Percentiles rank a stretch among this genome's conserved stretches.
Evolutionary conservation across 2,329 filamentous ascomycete species (phyloP).

Genomic region (Chrysosphaeria jannelii): DNA sequence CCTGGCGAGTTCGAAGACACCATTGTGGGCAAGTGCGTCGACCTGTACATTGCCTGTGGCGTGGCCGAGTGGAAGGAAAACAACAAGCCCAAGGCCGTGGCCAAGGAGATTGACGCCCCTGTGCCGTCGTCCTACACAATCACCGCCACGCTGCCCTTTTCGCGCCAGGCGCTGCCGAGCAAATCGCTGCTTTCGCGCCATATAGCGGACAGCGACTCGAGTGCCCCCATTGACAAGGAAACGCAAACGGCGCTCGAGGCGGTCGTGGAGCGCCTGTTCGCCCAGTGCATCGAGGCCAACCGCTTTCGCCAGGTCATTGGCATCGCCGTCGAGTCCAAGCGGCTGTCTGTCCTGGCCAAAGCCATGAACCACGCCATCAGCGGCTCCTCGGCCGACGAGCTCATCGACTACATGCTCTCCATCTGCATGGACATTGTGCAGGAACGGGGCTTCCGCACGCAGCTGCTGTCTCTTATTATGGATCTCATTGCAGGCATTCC

Average conservation of each 20-base stretch:
- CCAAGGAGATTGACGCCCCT: constrained; percentile 10
- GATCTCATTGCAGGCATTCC: constrained; percentile 82
- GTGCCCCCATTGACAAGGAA: constrained; percentile 31
- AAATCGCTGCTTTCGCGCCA: constrained; percentile 83
- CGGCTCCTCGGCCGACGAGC: constrained; percentile 40
- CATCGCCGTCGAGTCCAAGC: constrained; percentile 84
- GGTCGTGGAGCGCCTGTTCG: constrained; percentile 71
- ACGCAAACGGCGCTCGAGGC: constrained; percentile 55
- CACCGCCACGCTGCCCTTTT: constrained; percentile 84
- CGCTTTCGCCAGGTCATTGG: constrained; percentile 89
- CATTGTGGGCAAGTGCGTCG: constrained; percentile 92
- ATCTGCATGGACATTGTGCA: constrained; percentile 97
- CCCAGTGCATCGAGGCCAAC: constrained; percentile 59
- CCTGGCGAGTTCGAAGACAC: constrained; percentile 95
- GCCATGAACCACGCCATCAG: constrained; percentile 63
- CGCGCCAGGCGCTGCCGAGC: constrained; percentile 70
- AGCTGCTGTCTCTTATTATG: constrained; percentile 79
- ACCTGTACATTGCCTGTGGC: constrained; percentile 72
- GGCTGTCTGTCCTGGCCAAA: constrained; percentile 57
- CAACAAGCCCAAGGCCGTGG: constrained; percentile 16
- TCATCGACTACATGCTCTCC: constrained; percentile 87
- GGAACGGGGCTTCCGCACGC: constrained; percentile 53
- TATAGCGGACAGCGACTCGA: constrained; percentile 30
- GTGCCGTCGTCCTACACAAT: constrained; percentile 49
- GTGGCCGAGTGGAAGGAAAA: too few relatives aligned